Base-by-base conservation (phyloP, 768 basidiomycete genomes). In the Phaffia tasmanica region DNA sequence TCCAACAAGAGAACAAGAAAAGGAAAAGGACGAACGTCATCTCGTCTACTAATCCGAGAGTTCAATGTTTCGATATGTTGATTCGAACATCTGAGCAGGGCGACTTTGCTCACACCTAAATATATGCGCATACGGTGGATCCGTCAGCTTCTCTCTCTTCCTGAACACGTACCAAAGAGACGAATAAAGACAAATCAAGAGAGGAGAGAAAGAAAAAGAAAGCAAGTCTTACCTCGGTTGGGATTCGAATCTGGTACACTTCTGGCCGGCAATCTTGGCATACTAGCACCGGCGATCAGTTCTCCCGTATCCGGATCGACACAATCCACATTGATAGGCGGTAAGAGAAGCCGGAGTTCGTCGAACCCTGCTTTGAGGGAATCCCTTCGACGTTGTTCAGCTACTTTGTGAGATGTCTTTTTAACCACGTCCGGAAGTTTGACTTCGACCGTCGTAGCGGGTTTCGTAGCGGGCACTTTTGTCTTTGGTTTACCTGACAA, bases 361-460 rank as follows among this genome's bases (percentile, higher is more conserved):
- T 80, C 79, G 69, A 80, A 98, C 4, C 92, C 90, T 19, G 87
- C 85, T 79, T 98, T 99, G 68, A 98, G 83, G 54, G 89, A 92
- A 77, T 99, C 94, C 11, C 95, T 85, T 55, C 95, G 86, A 75
- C 93, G 92, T 76, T 99, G 95, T 77, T 99, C 95, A 6, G 95
- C 95, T 16, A 86, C 88, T 77, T 97, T 98, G 77, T 99, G 79
- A 1, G 77, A 78, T 19, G 77, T 75, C 62, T 74, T 74, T 15
- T 76, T 74, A n/a, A 62, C 72, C 63, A 77, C 77, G 11, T 42
- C 35, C 35, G 35, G 35, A 42, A 42, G 35, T 42, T 42, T 42
- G 21, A 27, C 46, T 42, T 48, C 50, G 59, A 15, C 46, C 3
- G 59, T 8, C 30, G 57, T 61, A 21, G 25, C 65, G 48, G 27